Evolutionary conservation across 1,284 basidiomycete genomes (phyloP).

Genomic region (Ganoderma meredithae): DNA sequence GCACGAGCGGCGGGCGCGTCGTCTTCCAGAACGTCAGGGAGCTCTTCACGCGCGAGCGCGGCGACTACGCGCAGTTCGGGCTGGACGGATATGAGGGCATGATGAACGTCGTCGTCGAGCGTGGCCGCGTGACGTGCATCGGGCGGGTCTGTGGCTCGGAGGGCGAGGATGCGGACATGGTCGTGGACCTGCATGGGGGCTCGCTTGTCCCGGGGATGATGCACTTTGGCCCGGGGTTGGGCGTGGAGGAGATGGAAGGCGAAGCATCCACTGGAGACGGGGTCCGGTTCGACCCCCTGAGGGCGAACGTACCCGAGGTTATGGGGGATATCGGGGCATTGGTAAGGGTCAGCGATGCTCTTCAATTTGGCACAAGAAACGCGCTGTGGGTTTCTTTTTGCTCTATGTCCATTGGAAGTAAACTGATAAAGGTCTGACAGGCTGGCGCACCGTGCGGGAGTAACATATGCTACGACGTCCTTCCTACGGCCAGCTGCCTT

Average conservation of each 20-base stretch:
- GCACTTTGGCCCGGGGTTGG: slow-evolving; percentile 66
- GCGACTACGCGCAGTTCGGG: slow-evolving; percentile 30
- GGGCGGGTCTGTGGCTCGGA: slow-evolving; percentile 30
- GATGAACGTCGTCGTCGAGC: slow-evolving; percentile 41
- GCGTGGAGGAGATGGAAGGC: slow-evolving; percentile 63
- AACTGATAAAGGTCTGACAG: slow-evolving; percentile 42
- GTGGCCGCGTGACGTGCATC: slow-evolving; percentile 33
- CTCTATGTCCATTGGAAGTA: slow-evolving; percentile 13
- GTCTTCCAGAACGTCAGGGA: slow-evolving; percentile 67
- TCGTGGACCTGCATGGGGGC: slow-evolving; percentile 59
- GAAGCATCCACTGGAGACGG: slow-evolving; percentile 80
- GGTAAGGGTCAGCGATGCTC: slow-evolving; percentile 76
- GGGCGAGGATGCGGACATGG: slow-evolving; percentile 31
- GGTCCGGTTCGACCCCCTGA: slow-evolving; percentile 57
- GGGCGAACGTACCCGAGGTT: slow-evolving; percentile 49
- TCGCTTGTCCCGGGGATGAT: slow-evolving; percentile 65
- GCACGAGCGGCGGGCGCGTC: slow-evolving; percentile 46
- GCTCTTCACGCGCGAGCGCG: slow-evolving; percentile 45
- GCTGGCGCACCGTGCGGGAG: slow-evolving; percentile 66
- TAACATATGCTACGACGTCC: slow-evolving; percentile 67
- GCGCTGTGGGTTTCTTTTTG: slow-evolving; percentile 62
- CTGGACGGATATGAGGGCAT: slow-evolving; percentile 17
- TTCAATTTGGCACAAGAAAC: slow-evolving; percentile 75
- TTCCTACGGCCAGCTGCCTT: slow-evolving; percentile 65
- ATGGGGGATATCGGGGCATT: slow-evolving; percentile 59